Percentiles rank a stretch among this genome's conserved stretches.
phyloP scores from a whole-genome alignment of 2,329 filamentous ascomycete genomes.

The Didymella pinodella region DNA sequence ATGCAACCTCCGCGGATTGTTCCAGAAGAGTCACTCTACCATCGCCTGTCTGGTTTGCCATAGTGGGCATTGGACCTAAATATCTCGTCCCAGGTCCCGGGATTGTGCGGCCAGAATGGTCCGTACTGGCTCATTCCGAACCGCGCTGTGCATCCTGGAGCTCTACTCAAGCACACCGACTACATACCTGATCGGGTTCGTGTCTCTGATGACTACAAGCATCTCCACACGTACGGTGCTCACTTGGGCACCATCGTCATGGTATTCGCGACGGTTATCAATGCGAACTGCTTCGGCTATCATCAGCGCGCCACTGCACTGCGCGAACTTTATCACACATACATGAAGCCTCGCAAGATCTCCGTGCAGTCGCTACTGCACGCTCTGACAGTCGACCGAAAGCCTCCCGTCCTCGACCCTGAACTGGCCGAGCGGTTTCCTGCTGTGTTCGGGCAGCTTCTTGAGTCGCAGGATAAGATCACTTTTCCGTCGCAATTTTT shows the following conservation, averaged over 20 bases:
- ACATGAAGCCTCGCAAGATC: constrained; percentile 4
- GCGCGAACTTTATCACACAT: not conserved
- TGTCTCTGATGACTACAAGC: not conserved
- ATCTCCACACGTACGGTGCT: not conserved
- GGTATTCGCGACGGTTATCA: not conserved
- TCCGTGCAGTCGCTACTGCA: constrained; percentile 1
- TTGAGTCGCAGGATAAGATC: not conserved
- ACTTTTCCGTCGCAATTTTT: constrained; percentile 3
- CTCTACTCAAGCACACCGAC: not conserved
- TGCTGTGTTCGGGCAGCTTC: not conserved
- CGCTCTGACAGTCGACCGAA: constrained; percentile 3
- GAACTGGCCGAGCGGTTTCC: not conserved
- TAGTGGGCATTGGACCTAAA: constrained; percentile 11
- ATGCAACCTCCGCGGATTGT: not conserved
- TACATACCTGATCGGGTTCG: not conserved
- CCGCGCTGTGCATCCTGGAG: not conserved
- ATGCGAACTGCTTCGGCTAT: not conserved
- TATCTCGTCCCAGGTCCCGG: not conserved
- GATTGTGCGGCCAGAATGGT: not conserved
- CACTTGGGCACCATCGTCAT: constrained; percentile 6
- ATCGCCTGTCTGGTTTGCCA: not conserved
- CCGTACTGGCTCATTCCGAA: constrained; percentile 5
- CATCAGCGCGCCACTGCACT: not conserved
- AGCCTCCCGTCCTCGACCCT: constrained; percentile 3
- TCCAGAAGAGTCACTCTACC: not conserved